These are phyloP conservation scores for Chrysopogon serrulatus DNA, from an alignment of 176 grass and related monocot species.

Conservation along the genomic window DNA sequence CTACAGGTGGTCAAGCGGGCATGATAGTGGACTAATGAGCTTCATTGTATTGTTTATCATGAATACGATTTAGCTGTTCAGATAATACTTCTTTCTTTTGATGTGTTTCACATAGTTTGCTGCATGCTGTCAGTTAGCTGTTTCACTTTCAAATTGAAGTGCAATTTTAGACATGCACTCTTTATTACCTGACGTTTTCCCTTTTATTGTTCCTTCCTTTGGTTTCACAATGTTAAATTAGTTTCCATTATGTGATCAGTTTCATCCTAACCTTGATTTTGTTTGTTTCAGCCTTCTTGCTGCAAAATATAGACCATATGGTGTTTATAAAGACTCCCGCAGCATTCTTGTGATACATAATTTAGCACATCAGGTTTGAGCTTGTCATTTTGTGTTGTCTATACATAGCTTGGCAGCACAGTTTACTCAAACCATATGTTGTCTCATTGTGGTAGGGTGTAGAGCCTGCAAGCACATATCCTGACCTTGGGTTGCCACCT, in stretches of 20 bases:
- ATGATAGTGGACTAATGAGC: background rate
- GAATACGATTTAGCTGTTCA: background rate
- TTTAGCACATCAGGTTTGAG: slow-evolving; percentile 89
- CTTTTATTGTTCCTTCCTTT: background rate
- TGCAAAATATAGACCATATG: slow-evolving; percentile 89
- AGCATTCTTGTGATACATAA: slow-evolving; percentile 96
- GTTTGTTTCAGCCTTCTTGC: slow-evolving; percentile 61
- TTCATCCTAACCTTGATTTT: slow-evolving; percentile 13
- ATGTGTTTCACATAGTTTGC: background rate
- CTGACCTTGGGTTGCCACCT: slow-evolving; percentile 65
- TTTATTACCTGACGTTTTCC: background rate
- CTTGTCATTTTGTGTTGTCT: slow-evolving; percentile 1
- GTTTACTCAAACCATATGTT: slow-evolving; percentile 2
- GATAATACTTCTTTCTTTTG: background rate
- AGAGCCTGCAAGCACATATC: slow-evolving; percentile 87
- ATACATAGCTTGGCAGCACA: background rate
- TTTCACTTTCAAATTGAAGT: background rate
- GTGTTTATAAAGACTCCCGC: slow-evolving; percentile 90
- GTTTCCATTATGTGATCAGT: background rate
- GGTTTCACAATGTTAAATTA: slow-evolving; percentile 9
- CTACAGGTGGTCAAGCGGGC: background rate
- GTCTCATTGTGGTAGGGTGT: slow-evolving; percentile 58
- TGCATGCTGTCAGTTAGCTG: background rate
- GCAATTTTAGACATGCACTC: background rate
- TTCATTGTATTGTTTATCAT: background rate